Conservation (phyloP, 2,329 filamentous ascomycete genomes). For the Ophiocordyceps camponoti-leonardi region DNA sequence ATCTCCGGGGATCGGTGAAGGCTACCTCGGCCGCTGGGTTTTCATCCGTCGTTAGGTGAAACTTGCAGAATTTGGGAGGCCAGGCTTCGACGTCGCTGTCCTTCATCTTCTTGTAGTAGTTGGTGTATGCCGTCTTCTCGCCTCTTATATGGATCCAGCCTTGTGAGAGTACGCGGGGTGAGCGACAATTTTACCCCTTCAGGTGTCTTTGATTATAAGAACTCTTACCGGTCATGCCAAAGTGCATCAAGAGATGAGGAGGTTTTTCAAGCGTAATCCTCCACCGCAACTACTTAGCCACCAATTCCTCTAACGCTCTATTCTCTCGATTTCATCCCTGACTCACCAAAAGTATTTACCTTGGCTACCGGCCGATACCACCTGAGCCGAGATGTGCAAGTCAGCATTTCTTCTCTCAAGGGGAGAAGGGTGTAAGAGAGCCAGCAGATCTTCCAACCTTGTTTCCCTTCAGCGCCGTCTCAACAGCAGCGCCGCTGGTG, state of each 20-base stretch:
- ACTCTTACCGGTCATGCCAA: slow-evolving; percentile 49
- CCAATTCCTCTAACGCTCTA: not conserved
- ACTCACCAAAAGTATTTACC: slow-evolving; percentile 88
- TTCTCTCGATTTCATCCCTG: not conserved
- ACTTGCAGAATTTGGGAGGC: slow-evolving; percentile 87
- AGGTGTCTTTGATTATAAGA: too few relatives aligned
- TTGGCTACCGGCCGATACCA: slow-evolving; percentile 57
- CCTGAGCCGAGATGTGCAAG: slow-evolving; percentile 14
- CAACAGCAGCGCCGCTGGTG: slow-evolving; percentile 58
- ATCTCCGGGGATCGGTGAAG: slow-evolving; percentile 68
- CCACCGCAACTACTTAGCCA: not conserved
- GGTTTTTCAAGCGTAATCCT: slow-evolving; percentile 46
- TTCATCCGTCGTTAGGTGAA: slow-evolving; percentile 50
- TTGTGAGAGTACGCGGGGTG: slow-evolving; percentile 5
- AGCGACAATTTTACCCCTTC: too few relatives aligned
- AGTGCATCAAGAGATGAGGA: slow-evolving; percentile 79
- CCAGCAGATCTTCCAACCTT: slow-evolving; percentile 22
- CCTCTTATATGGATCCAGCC: slow-evolving; percentile 81
- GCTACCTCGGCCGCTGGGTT: slow-evolving; percentile 43
- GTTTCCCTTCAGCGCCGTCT: slow-evolving; percentile 56
- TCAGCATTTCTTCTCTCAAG: not conserved
- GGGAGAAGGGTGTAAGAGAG: not conserved
- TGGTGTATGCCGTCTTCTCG: slow-evolving; percentile 60
- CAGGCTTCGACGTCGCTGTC: slow-evolving; percentile 44
- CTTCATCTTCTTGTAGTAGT: slow-evolving; percentile 61